Conservation (phyloP, 495 filamentous ascomycete genomes). For the Cladorrhinum samala region DNA sequence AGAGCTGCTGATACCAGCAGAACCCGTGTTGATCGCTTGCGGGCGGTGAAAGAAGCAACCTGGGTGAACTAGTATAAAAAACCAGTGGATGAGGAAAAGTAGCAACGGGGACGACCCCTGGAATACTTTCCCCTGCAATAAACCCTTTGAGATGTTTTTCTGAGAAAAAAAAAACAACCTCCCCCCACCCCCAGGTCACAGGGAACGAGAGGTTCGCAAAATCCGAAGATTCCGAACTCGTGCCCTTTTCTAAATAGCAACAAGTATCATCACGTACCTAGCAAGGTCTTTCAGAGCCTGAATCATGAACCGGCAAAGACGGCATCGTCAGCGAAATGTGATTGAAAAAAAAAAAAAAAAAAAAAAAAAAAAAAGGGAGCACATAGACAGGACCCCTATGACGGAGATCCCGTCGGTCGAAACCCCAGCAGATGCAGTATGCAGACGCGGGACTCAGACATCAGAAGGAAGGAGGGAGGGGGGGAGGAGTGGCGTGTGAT, state of each 20-base stretch:
- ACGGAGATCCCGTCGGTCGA: not conserved
- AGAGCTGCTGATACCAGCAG: too few species aligned
- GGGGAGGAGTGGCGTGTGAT: not conserved
- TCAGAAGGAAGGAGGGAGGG: too few species aligned
- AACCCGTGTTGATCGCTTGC: too few species aligned
- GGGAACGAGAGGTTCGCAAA: not conserved
- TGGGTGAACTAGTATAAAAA: too few species aligned
- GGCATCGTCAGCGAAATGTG: conserved; percentile 13
- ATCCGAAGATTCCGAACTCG: conserved; percentile 4
- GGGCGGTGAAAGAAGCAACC: too few species aligned
- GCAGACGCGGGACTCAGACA: not conserved
- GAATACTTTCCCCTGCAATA: not conserved
- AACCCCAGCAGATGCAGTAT: not conserved
- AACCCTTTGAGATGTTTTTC: too few species aligned
- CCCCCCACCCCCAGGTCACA: too few species aligned
- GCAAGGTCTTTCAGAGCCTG: conserved; percentile 44
- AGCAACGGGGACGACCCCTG: not conserved
- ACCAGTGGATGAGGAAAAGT: too few species aligned
- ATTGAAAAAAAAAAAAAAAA: not conserved
- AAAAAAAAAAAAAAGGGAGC: not conserved
- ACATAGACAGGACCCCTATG: not conserved
- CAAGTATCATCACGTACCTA: conserved; percentile 33
- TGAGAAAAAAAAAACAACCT: not conserved
- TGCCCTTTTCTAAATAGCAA: too few species aligned
- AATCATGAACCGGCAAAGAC: conserved; percentile 14